A percentile compares a stretch with the other conserved stretches of the same genome.
Evolutionary conservation across 106 monocot genomes (phyloP).

Genomic region (Apostasia ramifera): DNA sequence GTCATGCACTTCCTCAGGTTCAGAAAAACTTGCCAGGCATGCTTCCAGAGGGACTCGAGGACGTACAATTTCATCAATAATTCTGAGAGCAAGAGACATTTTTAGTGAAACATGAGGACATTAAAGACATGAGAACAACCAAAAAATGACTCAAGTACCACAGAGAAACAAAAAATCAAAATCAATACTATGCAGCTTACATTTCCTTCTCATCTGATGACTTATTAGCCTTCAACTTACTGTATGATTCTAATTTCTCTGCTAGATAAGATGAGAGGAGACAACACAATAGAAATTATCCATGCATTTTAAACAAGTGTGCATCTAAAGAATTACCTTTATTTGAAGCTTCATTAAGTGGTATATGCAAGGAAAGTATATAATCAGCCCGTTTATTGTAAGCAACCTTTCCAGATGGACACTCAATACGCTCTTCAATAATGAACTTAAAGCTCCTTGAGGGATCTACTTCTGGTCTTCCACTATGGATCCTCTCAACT

Average conservation of each 20-base stretch:
- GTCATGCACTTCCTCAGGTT: conserved; percentile 79
- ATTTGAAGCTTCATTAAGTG: conserved; percentile 63
- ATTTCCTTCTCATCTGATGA: conserved; percentile 39
- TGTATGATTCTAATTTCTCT: conserved; percentile 81
- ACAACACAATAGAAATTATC: not conserved
- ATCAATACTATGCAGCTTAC: conserved; percentile 29
- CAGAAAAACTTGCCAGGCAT: conserved; percentile 76
- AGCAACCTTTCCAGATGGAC: conserved; percentile 91
- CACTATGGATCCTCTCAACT: conserved; percentile 64
- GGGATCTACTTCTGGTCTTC: conserved; percentile 66
- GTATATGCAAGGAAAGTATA: conserved; percentile 91
- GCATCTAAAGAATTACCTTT: conserved; percentile 43
- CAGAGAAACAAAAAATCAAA: not conserved
- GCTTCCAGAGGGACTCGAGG: conserved; percentile 93
- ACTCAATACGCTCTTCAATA: conserved; percentile 82
- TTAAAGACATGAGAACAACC: not conserved
- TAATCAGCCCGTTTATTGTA: conserved; percentile 87
- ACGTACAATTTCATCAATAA: conserved; percentile 66
- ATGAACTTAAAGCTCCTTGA: conserved; percentile 75
- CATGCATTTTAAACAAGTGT: conserved; percentile 6
- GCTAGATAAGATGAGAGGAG: conserved; percentile 9
- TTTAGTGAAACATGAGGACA: not conserved
- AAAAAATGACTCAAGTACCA: not conserved
- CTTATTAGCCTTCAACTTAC: conserved; percentile 49
- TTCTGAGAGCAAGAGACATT: conserved; percentile 21